Evolutionary conservation across 2,329 filamentous ascomycete genomes (phyloP), one percentile per base, ranked within the genome.

Genomic region (Colletotrichum costaricense): DNA sequence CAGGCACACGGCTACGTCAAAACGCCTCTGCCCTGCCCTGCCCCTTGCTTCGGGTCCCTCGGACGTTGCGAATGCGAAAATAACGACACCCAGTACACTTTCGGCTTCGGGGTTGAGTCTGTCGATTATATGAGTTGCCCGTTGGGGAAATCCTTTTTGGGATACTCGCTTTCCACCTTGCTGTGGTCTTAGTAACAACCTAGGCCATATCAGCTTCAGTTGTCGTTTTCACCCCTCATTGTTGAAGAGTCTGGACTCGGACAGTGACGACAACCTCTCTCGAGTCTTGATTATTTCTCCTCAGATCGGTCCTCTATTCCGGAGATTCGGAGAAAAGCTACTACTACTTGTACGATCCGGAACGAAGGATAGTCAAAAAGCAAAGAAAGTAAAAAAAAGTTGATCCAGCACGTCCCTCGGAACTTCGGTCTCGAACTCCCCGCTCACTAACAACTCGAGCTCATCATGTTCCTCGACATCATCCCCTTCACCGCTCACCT

Each of bases 401-500:
- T 42, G 38, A 42, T 16, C 16, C 38, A 42, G 38, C 38, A 42
- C 38, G 38, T 42, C 38, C 38, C 16, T 42, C 22, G 19, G 59
- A 9, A 56, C 42, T 26, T 73, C 46, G 30, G 60, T 60, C 26
- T 7, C 24, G 55, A n/a, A 9, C 28, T 19, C 38, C 38, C 38
- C 38, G 16, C 38, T 24, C 42, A 73, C 28, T 59, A 56, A 16
- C 59, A 60, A 19, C 16, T 42, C 14, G 38, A 59, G 42, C 11
- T 4, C 46, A 55, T 24, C 12, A 70, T 70, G 70, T 56, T 56
- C 49, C 42, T 46, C 3, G 42, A 69, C 59, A 64, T 69, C 59
- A 64, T 69, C 7, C 33, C 42, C 35, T 64, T n/a, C 54, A 28
- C 33, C 30, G 0, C 64, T 49, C n/a, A 59, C 66, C 12, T 59